Percentiles rank a stretch among this genome's conserved stretches.
phyloP scores from a whole-genome alignment of 1,284 basidiomycete genomes.

The Pulveroboletus sp. region DNA sequence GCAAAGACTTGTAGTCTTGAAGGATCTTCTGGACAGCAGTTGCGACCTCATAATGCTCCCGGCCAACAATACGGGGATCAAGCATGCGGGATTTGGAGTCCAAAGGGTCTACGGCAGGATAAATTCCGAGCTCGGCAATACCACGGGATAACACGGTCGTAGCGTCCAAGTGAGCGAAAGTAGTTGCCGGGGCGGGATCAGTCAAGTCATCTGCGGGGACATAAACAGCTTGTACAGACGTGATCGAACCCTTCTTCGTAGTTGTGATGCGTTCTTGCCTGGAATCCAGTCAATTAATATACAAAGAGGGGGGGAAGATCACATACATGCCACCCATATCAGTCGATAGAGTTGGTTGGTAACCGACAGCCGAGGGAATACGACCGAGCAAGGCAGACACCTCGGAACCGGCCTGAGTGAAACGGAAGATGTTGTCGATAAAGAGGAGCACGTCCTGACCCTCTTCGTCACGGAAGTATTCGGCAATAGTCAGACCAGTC shows the following conservation, averaged over 20 bases:
- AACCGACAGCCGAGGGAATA: conserved; percentile 99
- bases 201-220: conserved; percentile 99
- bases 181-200: conserved; percentile 98
- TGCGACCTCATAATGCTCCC: conserved; percentile 94
- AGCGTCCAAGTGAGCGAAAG: conserved; percentile 99
- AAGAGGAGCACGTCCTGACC: conserved; percentile 99
- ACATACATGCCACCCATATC: conserved; percentile 99
- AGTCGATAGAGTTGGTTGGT: conserved; percentile 98
- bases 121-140: conserved; percentile 99
- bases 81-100: conserved; percentile 99
- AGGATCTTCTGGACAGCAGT: conserved; percentile 98
- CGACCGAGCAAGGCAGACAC: conserved; percentile 99
- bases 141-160: conserved; percentile 98
- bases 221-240: conserved; percentile 99
- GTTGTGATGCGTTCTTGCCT: conserved; percentile 99
- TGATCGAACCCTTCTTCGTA: conserved; percentile 99
- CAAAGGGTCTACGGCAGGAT: conserved; percentile 98
- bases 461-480: conserved; percentile 99
- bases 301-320: background rate
- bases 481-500: conserved; percentile 97
- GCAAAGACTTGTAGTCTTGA: conserved; percentile 99
- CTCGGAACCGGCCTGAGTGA: conserved; percentile 99
- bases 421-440: conserved; percentile 99
- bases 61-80: conserved; percentile 93
- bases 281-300: conserved; percentile 19